phyloP scores from a whole-genome alignment of 2,329 filamentous ascomycete species.

The Paracamarosporium sp. region DNA sequence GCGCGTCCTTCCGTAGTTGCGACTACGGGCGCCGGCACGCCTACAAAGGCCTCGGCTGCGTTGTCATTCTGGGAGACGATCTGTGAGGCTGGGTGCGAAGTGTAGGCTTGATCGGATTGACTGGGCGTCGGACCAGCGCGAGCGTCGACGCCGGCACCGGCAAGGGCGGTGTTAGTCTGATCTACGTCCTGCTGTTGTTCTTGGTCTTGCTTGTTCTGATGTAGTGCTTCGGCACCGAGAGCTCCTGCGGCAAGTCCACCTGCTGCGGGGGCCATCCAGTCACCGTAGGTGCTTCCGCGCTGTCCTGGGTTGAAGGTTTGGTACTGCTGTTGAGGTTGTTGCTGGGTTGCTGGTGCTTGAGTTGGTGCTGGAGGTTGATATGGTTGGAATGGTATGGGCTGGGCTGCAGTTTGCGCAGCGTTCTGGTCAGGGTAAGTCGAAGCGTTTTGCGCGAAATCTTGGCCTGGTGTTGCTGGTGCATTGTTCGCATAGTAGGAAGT shows the following conservation, averaged over 20 bases:
- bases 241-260: conserved; percentile 52
- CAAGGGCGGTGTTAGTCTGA: conserved; percentile 5
- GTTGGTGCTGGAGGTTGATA: not conserved
- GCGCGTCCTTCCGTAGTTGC: not conserved
- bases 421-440: not conserved
- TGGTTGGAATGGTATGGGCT: conserved; percentile 1
- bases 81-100: not conserved
- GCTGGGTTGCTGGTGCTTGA: conserved; percentile 2
- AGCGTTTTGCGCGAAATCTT: conserved; percentile 4
- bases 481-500: conserved; percentile 21
- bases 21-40: conserved; percentile 9
- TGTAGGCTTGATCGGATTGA: not conserved
- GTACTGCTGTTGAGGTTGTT: conserved; percentile 21
- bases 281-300: conserved; percentile 55
- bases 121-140: not conserved
- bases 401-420: conserved; percentile 1
- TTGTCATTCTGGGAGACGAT: conserved; percentile 1
- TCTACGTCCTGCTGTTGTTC: conserved; percentile 20
- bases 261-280: conserved; percentile 62
- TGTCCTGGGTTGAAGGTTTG: conserved; percentile 11
- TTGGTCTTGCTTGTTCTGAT: conserved; percentile 29
- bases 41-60: conserved; percentile 38
- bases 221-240: conserved; percentile 44
- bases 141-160: not conserved
- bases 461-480: conserved; percentile 7